Evolutionary conservation across 2,329 filamentous ascomycete species (phyloP), one percentile per base, ranked within the genome.

Genomic region (Pestalotiopsis sp.): DNA sequence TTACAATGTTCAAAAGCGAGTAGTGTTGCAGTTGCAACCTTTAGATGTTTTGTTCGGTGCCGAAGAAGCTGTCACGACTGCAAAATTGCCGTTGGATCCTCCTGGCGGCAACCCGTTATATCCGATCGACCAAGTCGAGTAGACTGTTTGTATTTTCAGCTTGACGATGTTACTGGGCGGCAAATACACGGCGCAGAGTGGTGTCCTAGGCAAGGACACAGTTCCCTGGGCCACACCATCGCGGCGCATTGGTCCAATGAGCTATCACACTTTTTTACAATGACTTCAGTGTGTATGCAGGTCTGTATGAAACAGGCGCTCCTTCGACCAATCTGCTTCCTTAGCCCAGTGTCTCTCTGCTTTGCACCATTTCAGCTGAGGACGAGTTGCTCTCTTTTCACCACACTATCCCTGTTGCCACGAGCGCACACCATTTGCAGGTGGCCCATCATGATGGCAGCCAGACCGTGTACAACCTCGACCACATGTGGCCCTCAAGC

Each of bases 171-270:
- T 38, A 55, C 60, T n/a, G 30, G 64, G 64, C 64, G 64, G 64
- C 64, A 66, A 66, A 66, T 58, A 40, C 10, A 17, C 52, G 22
- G 55, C 64, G 30, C 56, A 38, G 52, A 66, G 38, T 66, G 64
- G 64, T 48, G 24, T 52, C 40, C 38, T 24, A 40, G 24, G 48
- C 24, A 14, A 64, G 26, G 52, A 30, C 48, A n/a, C 44, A n/a
- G 44, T 59, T 35, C 35, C 38, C n/a, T 24, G 13, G 13, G 14
- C 55, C 61, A 64, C 55, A 59, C 52, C 61, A 52, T 39, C 35
- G 39, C 57, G 38, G 26, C 56, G 48, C 59, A n/a, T 20, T 52
- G 48, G 48, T 24, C 56, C 61, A 66, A 59, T 66, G 7, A 59
- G 14, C 44, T 13, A 35, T 20, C 35, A 14, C 30, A 9, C 20